Conservation (phyloP, 2,329 filamentous ascomycete species). For the Aspergillus texensis region DNA sequence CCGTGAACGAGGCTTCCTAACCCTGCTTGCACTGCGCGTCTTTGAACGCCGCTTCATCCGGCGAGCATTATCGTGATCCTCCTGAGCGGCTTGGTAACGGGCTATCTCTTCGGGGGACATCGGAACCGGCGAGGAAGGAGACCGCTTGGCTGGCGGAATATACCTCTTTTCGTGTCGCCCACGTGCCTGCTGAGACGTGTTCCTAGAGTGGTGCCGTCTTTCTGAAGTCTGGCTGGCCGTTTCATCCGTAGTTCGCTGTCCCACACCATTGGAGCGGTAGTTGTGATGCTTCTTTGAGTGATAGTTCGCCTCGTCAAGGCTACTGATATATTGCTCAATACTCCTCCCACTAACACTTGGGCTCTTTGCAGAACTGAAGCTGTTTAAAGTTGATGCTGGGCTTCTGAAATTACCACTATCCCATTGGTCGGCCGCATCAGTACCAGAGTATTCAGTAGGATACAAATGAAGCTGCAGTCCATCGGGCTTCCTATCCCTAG, state of each 20-base stretch:
- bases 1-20: slow-evolving; percentile 48
- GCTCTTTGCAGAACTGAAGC: slow-evolving; percentile 57
- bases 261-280: slow-evolving; percentile 53
- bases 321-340: slow-evolving; percentile 83
- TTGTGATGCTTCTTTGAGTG: slow-evolving; percentile 56
- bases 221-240: slow-evolving; percentile 51
- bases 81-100: slow-evolving; percentile 48
- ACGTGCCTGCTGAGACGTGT: slow-evolving; percentile 67
- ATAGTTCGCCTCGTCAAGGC: slow-evolving; percentile 74
- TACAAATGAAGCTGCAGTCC: slow-evolving; percentile 68
- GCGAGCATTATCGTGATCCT: slow-evolving; percentile 54
- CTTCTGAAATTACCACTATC: slow-evolving; percentile 48
- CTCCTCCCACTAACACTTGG: slow-evolving; percentile 65
- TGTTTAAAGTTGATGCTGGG: slow-evolving; percentile 42
- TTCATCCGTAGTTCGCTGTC: slow-evolving; percentile 48
- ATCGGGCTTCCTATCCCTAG: slow-evolving; percentile 76
- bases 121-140: slow-evolving; percentile 86
- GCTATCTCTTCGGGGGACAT: slow-evolving; percentile 87
- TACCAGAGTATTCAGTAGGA: slow-evolving; percentile 55
- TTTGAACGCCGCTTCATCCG: slow-evolving; percentile 40
- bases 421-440: slow-evolving; percentile 54
- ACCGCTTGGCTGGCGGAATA: slow-evolving; percentile 77
- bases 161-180: slow-evolving; percentile 68
- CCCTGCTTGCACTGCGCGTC: slow-evolving; percentile 52
- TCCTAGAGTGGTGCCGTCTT: slow-evolving; percentile 56